Evolutionary conservation across 176 grass and related monocot species (phyloP).

Genomic region (Poa pratensis): DNA sequence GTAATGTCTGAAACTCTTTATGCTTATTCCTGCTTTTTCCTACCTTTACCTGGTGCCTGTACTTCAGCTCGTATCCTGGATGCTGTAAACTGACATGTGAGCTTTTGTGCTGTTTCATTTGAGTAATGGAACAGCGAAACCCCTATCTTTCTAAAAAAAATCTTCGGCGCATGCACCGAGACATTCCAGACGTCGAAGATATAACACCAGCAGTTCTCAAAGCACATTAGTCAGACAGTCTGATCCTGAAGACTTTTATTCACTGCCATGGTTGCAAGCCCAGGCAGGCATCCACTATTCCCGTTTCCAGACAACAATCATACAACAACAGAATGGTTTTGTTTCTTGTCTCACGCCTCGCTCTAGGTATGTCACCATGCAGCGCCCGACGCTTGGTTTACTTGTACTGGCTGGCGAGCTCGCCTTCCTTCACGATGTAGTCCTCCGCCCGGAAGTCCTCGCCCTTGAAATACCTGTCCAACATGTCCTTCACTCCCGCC

Average conservation of each 20-base stretch:
- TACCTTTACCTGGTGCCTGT: background rate
- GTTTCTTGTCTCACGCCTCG: constrained; percentile 17
- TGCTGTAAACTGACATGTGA: background rate
- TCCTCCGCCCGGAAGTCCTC: constrained; percentile 78
- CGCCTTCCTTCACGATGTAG: constrained; percentile 93
- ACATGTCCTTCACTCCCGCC: constrained; percentile 79
- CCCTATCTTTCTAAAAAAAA: background rate
- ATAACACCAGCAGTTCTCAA: background rate
- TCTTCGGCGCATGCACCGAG: background rate
- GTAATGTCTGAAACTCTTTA: no score
- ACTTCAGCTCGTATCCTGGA: background rate
- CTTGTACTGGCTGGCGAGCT: constrained; percentile 70
- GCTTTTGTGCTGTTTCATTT: background rate
- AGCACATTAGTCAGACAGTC: background rate
- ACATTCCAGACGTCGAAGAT: background rate
- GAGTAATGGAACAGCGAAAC: background rate
- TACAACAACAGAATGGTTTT: constrained; percentile 4
- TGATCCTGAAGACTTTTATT: constrained; percentile 1
- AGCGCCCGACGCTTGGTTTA: background rate
- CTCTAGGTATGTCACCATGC: background rate
- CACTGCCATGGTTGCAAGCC: background rate
- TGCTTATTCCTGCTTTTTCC: background rate
- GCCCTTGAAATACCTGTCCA: constrained; percentile 90
- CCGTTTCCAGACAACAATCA: background rate
- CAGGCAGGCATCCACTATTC: constrained; percentile 36